These are phyloP conservation scores for Coemansia sp. DNA, from an alignment of 371 early-diverging fungal species.

Conservation along the genomic window DNA sequence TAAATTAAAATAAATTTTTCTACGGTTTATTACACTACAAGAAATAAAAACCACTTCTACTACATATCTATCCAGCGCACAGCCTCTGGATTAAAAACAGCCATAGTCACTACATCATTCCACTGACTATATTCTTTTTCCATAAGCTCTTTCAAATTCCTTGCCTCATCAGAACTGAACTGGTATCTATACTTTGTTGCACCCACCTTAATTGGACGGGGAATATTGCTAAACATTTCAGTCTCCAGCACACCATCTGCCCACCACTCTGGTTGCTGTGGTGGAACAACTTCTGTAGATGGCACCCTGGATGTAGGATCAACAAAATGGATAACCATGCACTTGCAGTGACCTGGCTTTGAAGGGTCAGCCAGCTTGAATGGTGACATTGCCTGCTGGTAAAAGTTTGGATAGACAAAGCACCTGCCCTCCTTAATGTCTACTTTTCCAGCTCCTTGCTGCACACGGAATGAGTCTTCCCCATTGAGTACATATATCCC, in stretches of 20 bases:
- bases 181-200: too few relatives aligned
- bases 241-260: not conserved
- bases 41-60: too few relatives aligned
- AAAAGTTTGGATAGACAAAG: conserved; percentile 64
- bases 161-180: too few relatives aligned
- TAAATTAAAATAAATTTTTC: too few relatives aligned
- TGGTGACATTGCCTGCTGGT: conserved; percentile 57
- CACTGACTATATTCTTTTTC: too few relatives aligned
- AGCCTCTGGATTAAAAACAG: too few relatives aligned
- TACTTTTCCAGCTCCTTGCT: conserved; percentile 46
- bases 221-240: too few relatives aligned
- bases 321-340: conserved; percentile 56
- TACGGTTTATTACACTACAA: too few relatives aligned
- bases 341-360: conserved; percentile 55
- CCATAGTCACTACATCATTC: too few relatives aligned
- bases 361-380: conserved; percentile 51
- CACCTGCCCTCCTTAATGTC: conserved; percentile 52
- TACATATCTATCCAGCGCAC: too few relatives aligned
- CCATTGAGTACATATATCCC: conserved; percentile 12
- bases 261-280: conserved; percentile 24
- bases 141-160: too few relatives aligned
- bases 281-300: conserved; percentile 19
- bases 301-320: conserved; percentile 13
- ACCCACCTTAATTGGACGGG: too few relatives aligned
- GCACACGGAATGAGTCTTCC: not conserved